Conservation (phyloP, 2,329 filamentous ascomycete genomes). For the Aspergillus unguis region DNA sequence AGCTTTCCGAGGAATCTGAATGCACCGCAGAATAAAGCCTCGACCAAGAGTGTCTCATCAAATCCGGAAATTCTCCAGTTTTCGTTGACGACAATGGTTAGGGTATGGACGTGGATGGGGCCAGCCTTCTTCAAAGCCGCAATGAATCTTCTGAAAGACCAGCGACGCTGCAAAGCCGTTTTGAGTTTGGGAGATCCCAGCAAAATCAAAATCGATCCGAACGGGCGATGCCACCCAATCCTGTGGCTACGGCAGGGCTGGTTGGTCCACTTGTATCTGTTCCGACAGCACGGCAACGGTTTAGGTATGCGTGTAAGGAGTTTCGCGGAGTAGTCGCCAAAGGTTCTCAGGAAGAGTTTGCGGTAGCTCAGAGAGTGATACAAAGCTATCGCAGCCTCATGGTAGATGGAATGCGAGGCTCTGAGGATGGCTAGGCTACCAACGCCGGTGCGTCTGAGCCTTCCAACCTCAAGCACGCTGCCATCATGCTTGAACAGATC, state of each 20-base stretch:
- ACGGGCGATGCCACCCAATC: constrained; percentile 10
- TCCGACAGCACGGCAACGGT: constrained; percentile 10
- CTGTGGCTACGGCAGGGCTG: constrained; percentile 6
- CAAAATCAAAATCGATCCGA: constrained; percentile 13
- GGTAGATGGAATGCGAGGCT: constrained; percentile 18
- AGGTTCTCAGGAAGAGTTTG: constrained; percentile 14
- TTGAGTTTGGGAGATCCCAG: constrained; percentile 14
- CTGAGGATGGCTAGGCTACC: constrained; percentile 16
- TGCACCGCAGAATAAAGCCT: constrained; percentile 15
- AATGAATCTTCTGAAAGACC: constrained; percentile 15
- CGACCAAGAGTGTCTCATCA: constrained; percentile 15
- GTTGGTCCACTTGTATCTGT: constrained; percentile 3
- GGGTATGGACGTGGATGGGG: constrained; percentile 11
- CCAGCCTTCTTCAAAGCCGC: constrained; percentile 9
- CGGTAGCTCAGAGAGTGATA: constrained; percentile 18
- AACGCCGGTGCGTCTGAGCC: neutral
- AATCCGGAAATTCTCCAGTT: constrained; percentile 19
- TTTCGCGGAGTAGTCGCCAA: constrained; percentile 11
- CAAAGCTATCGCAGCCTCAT: constrained; percentile 18
- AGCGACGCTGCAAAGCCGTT: constrained; percentile 14
- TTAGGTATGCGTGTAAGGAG: constrained; percentile 12
- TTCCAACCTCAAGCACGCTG: constrained; percentile 15
- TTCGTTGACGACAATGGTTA: constrained; percentile 16
- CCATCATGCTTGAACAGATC: constrained; percentile 12
- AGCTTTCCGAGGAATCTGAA: constrained; percentile 15